Base-by-base conservation (phyloP, 2,329 filamentous ascomycete species). In the Sarocladium oryzae region DNA sequence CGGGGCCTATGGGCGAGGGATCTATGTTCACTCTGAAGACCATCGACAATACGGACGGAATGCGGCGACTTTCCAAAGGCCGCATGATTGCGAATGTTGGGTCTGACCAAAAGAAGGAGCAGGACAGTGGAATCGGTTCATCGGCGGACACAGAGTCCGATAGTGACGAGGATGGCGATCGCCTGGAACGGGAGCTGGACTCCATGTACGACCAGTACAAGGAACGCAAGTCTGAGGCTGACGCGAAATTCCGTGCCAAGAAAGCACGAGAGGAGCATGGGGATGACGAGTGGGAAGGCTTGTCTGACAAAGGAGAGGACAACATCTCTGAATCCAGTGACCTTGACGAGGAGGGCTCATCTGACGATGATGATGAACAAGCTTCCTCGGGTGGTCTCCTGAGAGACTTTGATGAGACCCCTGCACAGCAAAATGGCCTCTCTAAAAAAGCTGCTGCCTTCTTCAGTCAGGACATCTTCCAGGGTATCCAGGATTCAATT, bases 401-500 rank as follows among this genome's bases (percentile, higher is more conserved):
- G 33, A 65, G 64, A 3, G 67, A 72, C 46, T 57, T 73, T 11
- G 67, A 72, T 49, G 61, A 61, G 51, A 70, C 74, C 7, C 69
- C 69, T 4, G 69, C 71, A 33, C 73, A 75, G 11, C 20, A 70
- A 7, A 73, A 59, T 49, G 62, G 64, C 2, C 74, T 97, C n/a
- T 95, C 90, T 2, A 91, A 85, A 66, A 82, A 89, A 56, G 93
- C 93, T 8, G 81, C 85, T 9, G 79, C 86, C 54, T 99, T 99
- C 71, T 99, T 99, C 66, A 86, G 88, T 60, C 92, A 96, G 64
- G 91, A 96, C 58, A 86, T 99, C 36, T 99, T 99, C 74, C 84
- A 91, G 58, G 88, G 84, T 35, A 83, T 97, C 51, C 81, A 82
- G 20, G 87, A 81, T 0, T 67, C 50, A 9, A 46, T 52, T 10